Conservation (phyloP, 805 yeast genomes). For the Teunomyces tritomae region DNA sequence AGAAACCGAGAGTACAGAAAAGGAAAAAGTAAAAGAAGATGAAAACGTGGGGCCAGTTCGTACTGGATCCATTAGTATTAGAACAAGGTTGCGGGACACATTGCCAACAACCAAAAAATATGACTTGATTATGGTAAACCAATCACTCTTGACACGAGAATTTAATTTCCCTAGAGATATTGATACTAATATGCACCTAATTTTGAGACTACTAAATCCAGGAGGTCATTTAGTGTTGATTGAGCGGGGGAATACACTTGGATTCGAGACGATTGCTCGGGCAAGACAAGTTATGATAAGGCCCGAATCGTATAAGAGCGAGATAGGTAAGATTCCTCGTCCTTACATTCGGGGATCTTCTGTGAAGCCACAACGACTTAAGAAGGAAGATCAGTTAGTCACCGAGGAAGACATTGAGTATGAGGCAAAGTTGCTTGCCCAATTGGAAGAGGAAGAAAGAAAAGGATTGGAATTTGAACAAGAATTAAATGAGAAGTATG, state of each 20-base stretch:
- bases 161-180: conserved; percentile 68
- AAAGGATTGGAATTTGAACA: conserved; percentile 19
- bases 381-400: conserved; percentile 34
- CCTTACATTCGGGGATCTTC: conserved; percentile 58
- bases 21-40: conserved; percentile 14
- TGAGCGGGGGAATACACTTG: conserved; percentile 87
- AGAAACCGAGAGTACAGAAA: conserved; percentile 14
- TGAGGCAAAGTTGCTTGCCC: conserved; percentile 30
- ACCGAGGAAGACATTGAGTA: conserved; percentile 33
- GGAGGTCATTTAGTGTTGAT: conserved; percentile 75
- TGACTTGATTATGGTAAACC: conserved; percentile 81
- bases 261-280: conserved; percentile 84
- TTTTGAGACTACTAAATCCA: conserved; percentile 65
- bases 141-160: conserved; percentile 64
- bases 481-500: conserved; percentile 38
- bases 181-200: conserved; percentile 60
- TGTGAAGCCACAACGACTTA: conserved; percentile 37
- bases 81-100: conserved; percentile 53
- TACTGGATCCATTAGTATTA: conserved; percentile 51
- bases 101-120: conserved; percentile 56
- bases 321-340: conserved; percentile 64
- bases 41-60: conserved; percentile 46
- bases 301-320: conserved; percentile 63
- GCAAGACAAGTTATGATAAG: conserved; percentile 90
- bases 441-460: conserved; percentile 22